These are phyloP conservation scores for Amanita subjunquillea DNA, from an alignment of 768 basidiomycete genomes.

Conservation along the genomic window DNA sequence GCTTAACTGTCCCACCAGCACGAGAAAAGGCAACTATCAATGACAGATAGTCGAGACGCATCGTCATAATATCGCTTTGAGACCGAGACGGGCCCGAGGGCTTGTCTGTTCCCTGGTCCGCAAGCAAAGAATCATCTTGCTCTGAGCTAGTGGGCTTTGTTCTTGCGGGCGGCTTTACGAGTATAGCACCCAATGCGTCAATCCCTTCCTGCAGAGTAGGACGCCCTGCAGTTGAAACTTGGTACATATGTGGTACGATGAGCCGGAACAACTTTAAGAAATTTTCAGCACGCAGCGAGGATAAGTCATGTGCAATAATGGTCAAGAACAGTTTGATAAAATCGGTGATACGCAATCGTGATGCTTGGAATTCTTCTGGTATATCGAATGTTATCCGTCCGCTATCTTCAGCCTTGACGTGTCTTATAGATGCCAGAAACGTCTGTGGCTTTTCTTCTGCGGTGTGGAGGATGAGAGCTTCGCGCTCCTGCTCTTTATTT, in stretches of 20 bases:
- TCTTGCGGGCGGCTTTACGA: conserved; percentile 35
- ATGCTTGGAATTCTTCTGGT: conserved; percentile 51
- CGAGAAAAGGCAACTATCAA: conserved; percentile 39
- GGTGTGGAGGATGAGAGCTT: conserved; percentile 56
- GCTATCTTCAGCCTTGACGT: conserved; percentile 29
- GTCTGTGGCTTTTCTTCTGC: conserved; percentile 70
- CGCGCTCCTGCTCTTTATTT: conserved; percentile 57
- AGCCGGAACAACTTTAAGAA: conserved; percentile 56
- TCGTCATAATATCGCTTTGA: conserved; percentile 42
- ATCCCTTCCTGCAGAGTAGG: conserved; percentile 55
- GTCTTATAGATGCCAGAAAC: conserved; percentile 45
- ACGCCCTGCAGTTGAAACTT: conserved; percentile 42
- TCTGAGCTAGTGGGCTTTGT: conserved; percentile 29
- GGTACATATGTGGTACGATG: conserved; percentile 46
- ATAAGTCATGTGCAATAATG: conserved; percentile 67
- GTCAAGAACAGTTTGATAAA: conserved; percentile 66
- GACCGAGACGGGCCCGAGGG: conserved; percentile 32
- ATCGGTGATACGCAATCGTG: conserved; percentile 48
- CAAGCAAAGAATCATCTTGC: conserved; percentile 11
- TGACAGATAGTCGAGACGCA: conserved; percentile 58
- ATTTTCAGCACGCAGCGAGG: conserved; percentile 55
- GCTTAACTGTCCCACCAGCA: conserved; percentile 38
- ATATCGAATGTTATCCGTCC: conserved; percentile 32
- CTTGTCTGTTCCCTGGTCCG: conserved; percentile 21
- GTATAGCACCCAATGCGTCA: conserved; percentile 49